Percentiles rank a stretch among this genome's conserved stretches.
phyloP scores from a whole-genome alignment of 148 eudicot genomes.

The Fallopia convolvulus region DNA sequence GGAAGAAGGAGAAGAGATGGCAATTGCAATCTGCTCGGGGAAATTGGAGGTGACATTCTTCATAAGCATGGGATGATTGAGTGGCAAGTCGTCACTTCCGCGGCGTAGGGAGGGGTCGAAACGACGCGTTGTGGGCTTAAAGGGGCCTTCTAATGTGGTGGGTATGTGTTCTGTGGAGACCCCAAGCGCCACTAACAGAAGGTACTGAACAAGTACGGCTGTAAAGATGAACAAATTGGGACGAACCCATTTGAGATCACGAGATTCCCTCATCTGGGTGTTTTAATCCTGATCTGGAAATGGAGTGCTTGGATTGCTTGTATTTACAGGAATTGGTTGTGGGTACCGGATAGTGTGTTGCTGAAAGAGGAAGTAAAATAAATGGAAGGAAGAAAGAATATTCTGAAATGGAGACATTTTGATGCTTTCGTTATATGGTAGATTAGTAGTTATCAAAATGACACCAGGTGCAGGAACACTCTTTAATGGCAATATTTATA shows the following conservation, averaged over 20 bases:
- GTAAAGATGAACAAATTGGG: not conserved
- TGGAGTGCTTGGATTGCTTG: not conserved
- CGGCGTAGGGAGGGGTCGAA: constrained; percentile 59
- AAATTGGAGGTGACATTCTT: constrained; percentile 51
- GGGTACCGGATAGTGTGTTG: too few relatives aligned
- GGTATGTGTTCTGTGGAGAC: constrained; percentile 31
- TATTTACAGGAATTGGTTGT: too few relatives aligned
- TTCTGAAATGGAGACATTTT: too few relatives aligned
- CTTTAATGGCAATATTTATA: too few relatives aligned
- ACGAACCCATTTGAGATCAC: not conserved
- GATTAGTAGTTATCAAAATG: too few relatives aligned
- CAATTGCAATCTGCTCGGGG: constrained; percentile 83
- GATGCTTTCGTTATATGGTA: too few relatives aligned
- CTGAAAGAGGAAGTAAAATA: too few relatives aligned
- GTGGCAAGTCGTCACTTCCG: constrained; percentile 71
- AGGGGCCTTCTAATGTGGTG: constrained; percentile 82
- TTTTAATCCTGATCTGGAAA: not conserved
- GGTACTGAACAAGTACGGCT: not conserved
- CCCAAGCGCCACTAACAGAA: not conserved
- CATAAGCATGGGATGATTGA: constrained; percentile 57
- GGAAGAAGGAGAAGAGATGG: constrained; percentile 58
- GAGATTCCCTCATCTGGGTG: constrained; percentile 1
- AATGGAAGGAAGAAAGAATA: not conserved
- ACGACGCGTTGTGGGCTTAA: constrained; percentile 55
- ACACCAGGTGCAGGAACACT: too few relatives aligned